Conservation (phyloP, 139 green algal genomes). For the Coccomyxa sp. region DNA sequence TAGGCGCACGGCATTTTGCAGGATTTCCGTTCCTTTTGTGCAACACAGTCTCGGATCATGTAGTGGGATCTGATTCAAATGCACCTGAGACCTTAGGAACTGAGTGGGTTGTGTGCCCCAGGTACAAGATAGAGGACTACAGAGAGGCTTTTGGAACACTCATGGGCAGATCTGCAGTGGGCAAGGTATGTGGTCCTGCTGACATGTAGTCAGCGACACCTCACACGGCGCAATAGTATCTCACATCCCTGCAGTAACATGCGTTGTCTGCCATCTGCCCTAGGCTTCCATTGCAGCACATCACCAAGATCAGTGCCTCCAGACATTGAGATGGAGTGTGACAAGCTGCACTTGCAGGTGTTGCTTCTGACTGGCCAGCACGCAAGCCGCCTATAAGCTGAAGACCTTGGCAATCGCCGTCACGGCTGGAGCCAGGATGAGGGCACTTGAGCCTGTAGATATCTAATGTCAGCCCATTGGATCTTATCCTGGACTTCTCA, state of each 20-base stretch:
- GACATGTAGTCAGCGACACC: neutral
- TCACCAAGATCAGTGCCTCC: neutral
- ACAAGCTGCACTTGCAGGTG: neutral
- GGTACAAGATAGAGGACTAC: slow-evolving; percentile 44
- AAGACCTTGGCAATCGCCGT: neutral
- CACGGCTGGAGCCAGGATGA: neutral
- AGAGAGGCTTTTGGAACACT: slow-evolving; percentile 54
- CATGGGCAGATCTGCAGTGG: slow-evolving; percentile 45
- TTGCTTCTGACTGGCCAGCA: neutral
- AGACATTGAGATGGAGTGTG: neutral
- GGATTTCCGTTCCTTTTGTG: neutral
- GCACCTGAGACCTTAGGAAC: neutral
- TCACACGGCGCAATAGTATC: neutral
- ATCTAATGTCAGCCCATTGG: neutral
- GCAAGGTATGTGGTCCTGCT: slow-evolving; percentile 71
- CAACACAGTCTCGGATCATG: neutral
- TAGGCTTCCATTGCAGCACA: neutral
- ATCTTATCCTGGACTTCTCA: neutral
- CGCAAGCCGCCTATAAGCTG: neutral
- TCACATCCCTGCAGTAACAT: neutral
- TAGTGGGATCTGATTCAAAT: neutral
- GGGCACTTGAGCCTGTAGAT: neutral
- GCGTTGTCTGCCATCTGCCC: neutral
- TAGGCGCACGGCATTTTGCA: neutral
- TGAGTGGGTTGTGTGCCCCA: slow-evolving; percentile 8